Conservation (phyloP, 768 basidiomycete species). For the Crassisporium funariophilum region DNA sequence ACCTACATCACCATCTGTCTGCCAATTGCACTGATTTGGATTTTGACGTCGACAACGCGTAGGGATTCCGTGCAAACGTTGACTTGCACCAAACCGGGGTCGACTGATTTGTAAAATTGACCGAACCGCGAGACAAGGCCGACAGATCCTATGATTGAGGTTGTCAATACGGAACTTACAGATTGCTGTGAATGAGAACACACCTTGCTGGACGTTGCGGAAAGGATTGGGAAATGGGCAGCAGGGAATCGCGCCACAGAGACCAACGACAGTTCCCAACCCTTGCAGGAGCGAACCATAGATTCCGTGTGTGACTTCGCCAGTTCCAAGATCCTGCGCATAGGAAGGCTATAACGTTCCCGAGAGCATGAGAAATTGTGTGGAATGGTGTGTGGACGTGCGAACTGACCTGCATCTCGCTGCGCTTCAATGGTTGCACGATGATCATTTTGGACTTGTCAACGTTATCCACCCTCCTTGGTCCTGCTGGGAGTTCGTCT, state of each 20-base stretch:
- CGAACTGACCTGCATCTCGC: constrained; percentile 78
- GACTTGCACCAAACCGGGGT: constrained; percentile 88
- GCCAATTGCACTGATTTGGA: constrained; percentile 89
- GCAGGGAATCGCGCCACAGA: constrained; percentile 78
- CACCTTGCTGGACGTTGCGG: constrained; percentile 83
- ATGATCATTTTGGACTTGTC: constrained; percentile 54
- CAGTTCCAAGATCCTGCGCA: constrained; percentile 82
- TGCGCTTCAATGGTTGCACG: constrained; percentile 84
- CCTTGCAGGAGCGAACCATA: constrained; percentile 82
- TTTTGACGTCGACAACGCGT: constrained; percentile 90
- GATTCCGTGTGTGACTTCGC: constrained; percentile 78
- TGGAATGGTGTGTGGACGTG: background rate
- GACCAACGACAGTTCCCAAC: constrained; percentile 67
- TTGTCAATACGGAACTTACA: constrained; percentile 10
- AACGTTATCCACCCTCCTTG: constrained; percentile 27
- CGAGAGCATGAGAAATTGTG: constrained; percentile 1
- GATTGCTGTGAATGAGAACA: constrained; percentile 11
- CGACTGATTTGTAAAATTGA: constrained; percentile 94
- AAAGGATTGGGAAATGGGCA: constrained; percentile 86
- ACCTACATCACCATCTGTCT: constrained; percentile 80
- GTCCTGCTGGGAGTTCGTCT: constrained; percentile 48
- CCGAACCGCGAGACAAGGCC: constrained; percentile 93
- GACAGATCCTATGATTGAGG: constrained; percentile 64
- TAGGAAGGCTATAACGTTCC: constrained; percentile 71
- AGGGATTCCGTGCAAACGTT: constrained; percentile 94